Evolutionary conservation across 306 rosid genomes (phyloP), one percentile per base, ranked within the genome.

Genomic region (Quercus parvula): DNA sequence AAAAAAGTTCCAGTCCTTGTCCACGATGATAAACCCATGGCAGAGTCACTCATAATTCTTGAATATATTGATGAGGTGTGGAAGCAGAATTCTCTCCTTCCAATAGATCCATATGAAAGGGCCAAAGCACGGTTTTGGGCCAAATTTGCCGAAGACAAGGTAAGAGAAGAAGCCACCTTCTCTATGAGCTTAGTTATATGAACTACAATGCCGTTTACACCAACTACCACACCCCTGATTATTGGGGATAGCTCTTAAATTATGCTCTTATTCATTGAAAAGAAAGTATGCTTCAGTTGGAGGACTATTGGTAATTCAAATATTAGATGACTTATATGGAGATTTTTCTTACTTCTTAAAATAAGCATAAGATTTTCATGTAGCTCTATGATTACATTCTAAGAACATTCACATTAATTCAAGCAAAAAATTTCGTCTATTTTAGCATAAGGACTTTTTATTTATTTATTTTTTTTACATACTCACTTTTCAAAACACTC

Each of bases 111-210:
- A 3, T 77, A 86, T 68, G 86, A 85, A 74, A 81, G 71, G 63
- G 88, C 89, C 67, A 77, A 67, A 44, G 89, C 89, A 2, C 71
- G 81, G 74, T 85, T 89, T 75, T 83, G 87, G 90, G 77, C 87
- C n/a, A 83, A 54, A 77, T 87, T 87, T 14, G 80, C 22, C 13
- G 85, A 85, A 24, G 87, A 89, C 2, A 87, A 85, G 88, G 91
- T 89, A 28, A 49, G 44, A 52, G 17, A 54, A 62, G 41, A 44
- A 58, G 17, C 28, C 4, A 24, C 7, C 6, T 17, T 19, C 35
- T 54, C 17, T 18, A 18, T 59, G 66, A 24, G 66, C 31, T 59
- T 59, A 59, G 18, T 24, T 59, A 24, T 24, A 57, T 8, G 22
- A 20, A 2, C 14, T 19, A 9, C 22, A 0, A 57, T 57, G 9